Conservation (phyloP, 108 stramenopile species). For the Hondaea fermentalgiana region DNA sequence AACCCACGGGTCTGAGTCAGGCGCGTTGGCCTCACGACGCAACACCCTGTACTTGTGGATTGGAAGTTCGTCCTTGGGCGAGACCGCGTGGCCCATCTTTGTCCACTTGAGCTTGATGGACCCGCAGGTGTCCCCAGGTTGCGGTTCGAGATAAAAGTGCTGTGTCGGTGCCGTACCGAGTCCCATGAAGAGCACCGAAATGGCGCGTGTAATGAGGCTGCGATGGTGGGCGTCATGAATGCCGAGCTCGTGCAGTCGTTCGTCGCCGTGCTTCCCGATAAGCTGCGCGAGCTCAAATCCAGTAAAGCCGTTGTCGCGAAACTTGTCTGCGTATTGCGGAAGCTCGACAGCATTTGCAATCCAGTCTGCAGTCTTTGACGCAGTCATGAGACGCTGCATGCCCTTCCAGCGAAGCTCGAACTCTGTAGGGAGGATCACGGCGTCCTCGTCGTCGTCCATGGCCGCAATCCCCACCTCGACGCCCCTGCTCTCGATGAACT, state of each 20-base stretch:
- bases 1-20: background rate
- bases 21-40: background rate
- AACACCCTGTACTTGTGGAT: background rate
- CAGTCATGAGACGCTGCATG: constrained; percentile 10
- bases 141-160: background rate
- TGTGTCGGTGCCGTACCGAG: background rate
- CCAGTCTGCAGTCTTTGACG: background rate
- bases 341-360: background rate
- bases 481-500: background rate
- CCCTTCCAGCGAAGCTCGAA: background rate
- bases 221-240: background rate
- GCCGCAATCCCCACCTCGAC: background rate
- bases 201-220: background rate
- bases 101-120: background rate
- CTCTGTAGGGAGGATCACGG: background rate
- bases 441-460: background rate
- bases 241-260: background rate
- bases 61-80: background rate
- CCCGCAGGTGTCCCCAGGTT: background rate
- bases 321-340: background rate
- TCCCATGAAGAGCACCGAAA: constrained; percentile 3
- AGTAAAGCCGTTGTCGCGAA: background rate
- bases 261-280: background rate
- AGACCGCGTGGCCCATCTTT: background rate
- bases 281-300: background rate